Evolutionary conservation across 192 early-diverging fungal species (phyloP), one percentile per base, ranked within the genome.

Genomic region (Rhizoclosmatium sp.): DNA sequence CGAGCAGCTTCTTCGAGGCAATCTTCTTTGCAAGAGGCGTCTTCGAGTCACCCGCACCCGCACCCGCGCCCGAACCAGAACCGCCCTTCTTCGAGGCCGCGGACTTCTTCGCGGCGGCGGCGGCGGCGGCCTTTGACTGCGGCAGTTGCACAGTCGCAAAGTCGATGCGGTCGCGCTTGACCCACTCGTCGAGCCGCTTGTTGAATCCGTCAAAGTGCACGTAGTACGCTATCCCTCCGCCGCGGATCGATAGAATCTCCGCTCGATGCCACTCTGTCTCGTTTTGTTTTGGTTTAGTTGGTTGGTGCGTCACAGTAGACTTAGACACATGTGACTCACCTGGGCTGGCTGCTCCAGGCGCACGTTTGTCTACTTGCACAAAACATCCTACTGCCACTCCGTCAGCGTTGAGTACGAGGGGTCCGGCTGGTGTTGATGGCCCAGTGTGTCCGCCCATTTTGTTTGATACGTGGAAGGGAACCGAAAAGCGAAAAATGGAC

Each of bases 111-210:
- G 51, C 51, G 51, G 14, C 9, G 9, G 51, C 51, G 46, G 67
- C 21, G 67, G 67, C 40, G 2, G 67, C 21, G 40, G 88, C 90
- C 66, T 92, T 93, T 58, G 83, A 75, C 78, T 92, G 93, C 0
- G 92, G 94, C 65, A 89, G 93, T 62, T 91, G 90, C 42, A 95
- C 90, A 1, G 89, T 92, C 47, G 87, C 79, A 58, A 95, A 82
- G 44, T 93, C 89, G 39, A 93, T 85, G 16, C 93, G 87, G 4
- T 89, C 82, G 2, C 90, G 42, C 1, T 69, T 69, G 42, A 99
- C 94, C 98, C 97, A 98, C 82, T 98, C 96, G 86, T 99, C 98
- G 65, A 99, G 86, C 21, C 98, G 94, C 82, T 99, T 99, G 90
- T 99, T 99, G 86, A 94, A 98, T 68, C 95, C 93, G 3, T 96